Evolutionary conservation across 495 filamentous ascomycete genomes (phyloP).

Genomic region (Penicillium robsamsonii): DNA sequence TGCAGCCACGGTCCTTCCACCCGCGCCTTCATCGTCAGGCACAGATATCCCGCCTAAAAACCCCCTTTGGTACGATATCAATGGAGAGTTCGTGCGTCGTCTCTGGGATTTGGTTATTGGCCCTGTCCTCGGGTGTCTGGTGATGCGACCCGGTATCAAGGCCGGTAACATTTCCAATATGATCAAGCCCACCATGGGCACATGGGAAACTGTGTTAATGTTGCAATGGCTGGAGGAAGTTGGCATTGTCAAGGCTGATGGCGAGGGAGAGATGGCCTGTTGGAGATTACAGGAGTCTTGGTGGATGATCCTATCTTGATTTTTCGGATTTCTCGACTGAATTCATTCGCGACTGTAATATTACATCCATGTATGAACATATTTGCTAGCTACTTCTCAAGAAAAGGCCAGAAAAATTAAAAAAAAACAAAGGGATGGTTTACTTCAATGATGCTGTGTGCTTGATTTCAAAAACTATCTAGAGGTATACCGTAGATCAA

Average conservation of each 20-base stretch:
- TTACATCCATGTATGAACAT: not conserved
- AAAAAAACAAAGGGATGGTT: not conserved
- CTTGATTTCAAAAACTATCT: slow-evolving; percentile 5
- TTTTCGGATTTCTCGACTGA: not conserved
- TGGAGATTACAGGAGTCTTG: slow-evolving; percentile 65
- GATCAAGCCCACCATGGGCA: slow-evolving; percentile 59
- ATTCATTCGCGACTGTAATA: not conserved
- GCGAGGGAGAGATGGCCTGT: slow-evolving; percentile 30
- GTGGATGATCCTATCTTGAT: slow-evolving; percentile 52
- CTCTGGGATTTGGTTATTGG: slow-evolving; percentile 66
- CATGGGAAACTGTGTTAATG: slow-evolving; percentile 65
- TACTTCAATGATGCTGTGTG: not conserved
- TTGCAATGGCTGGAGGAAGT: slow-evolving; percentile 61
- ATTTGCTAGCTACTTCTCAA: not conserved
- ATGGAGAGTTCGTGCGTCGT: slow-evolving; percentile 55
- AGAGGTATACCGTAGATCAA: slow-evolving; percentile 9
- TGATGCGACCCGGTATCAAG: slow-evolving; percentile 57
- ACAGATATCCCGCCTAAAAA: slow-evolving; percentile 40
- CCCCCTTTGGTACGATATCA: slow-evolving; percentile 80
- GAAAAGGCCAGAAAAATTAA: not conserved
- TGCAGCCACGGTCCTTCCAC: slow-evolving; percentile 17
- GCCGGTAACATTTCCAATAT: slow-evolving; percentile 50
- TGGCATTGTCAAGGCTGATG: slow-evolving; percentile 39
- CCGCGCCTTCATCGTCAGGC: slow-evolving; percentile 13
- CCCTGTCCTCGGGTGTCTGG: slow-evolving; percentile 57